Base-by-base conservation (phyloP, 1,284 basidiomycete species). In the Papiliotrema terrestris region DNA sequence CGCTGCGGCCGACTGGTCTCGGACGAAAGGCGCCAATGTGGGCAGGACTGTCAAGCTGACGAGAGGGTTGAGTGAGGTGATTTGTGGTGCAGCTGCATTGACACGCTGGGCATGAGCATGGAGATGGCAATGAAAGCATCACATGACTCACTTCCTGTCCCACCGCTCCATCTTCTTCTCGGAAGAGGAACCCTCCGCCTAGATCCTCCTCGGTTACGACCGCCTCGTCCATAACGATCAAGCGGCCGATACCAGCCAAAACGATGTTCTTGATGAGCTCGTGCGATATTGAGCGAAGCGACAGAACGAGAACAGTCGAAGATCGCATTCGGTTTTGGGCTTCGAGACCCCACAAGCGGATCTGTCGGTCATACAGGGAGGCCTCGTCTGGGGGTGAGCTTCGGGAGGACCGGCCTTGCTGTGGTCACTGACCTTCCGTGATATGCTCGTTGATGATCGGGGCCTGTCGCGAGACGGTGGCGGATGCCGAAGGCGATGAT, bases 281-380 rank as follows among this genome's bases (percentile, higher is more conserved):
- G n/a, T 93, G 92, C 17, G 95, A 91, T 37, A 91, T 81, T 2
- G 92, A 91, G 44, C 85, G 82, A 49, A 98, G 82, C 23, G 84
- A 84, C 36, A 93, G 79, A 44, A 99, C 81, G 49, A 98, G 80
- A 60, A 98, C 89, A 5, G 91, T 89, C 14, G 94, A 89, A 67
- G 89, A 91, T 63, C 93, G 85, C 90, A 98, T 95, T 68, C 86
- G 83, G 76, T 95, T 92, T 75, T 98, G 95, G 26, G 96, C 95
- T 74, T 97, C 95, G 29, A 97, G 83, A 44, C 96, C 95, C 95
- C 95, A 98, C 58, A 98, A 79, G 26, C 96, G 85, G 79, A 98
- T 97, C 78, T 98, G 95, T 39, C 95, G 86, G 77, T 98, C 95
- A 74, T 98, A 98, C 29, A 97, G 78, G 5, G 87, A 87, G 17